Percentiles rank a stretch among this genome's conserved stretches.
Conservation (phyloP, 2,329 filamentous ascomycete species). For the Neofusicoccum laricinum region DNA sequence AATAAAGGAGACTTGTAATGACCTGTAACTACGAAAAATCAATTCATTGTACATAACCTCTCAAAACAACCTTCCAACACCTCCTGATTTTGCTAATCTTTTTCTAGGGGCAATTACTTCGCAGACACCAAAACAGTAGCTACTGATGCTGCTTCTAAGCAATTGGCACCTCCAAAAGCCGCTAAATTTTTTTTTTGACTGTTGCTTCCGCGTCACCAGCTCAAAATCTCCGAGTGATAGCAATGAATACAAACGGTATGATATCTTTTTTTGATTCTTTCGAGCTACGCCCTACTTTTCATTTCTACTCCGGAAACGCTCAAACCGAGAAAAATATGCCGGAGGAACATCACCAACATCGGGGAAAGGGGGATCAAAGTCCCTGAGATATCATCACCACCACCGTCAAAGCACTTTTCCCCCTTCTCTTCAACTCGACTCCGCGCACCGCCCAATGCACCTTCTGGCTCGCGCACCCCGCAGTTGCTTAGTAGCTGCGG, state of each 20-base stretch:
- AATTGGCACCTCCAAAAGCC: no score
- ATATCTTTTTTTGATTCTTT: not conserved
- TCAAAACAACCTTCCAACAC: no score
- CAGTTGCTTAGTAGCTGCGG: conserved; percentile 39
- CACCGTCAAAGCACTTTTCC: not conserved
- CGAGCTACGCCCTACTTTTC: not conserved
- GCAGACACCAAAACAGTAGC: no score
- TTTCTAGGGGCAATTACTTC: no score
- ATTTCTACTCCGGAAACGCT: conserved; percentile 3
- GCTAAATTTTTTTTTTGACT: no score
- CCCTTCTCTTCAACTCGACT: not conserved
- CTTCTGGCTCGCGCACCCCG: not conserved
- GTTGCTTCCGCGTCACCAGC: no score
- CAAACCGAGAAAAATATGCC: not conserved
- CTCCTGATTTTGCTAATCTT: no score
- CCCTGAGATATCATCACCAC: not conserved
- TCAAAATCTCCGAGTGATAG: no score
- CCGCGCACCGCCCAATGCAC: not conserved
- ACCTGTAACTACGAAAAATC: no score
- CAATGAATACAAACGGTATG: not conserved
- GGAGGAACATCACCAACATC: not conserved
- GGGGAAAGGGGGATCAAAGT: not conserved
- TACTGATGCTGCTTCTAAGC: no score
- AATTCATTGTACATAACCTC: no score
- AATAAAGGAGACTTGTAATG: no score